Percentiles rank a stretch among this genome's conserved stretches.
Conservation (phyloP, 2,329 filamentous ascomycete genomes). For the Colletotrichum truncatum region DNA sequence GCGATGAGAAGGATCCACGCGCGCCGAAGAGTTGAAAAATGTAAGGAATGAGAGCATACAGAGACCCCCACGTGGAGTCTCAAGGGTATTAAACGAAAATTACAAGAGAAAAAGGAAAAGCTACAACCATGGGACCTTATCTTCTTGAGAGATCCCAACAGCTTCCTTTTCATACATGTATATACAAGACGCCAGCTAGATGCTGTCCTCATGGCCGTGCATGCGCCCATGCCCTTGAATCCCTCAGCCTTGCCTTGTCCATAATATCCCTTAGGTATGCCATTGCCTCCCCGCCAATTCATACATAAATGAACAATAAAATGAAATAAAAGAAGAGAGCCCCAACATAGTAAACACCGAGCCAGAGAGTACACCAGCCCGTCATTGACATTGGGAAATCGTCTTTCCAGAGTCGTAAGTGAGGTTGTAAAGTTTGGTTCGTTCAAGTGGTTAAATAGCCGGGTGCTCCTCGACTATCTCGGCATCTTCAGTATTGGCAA, state of each 20-base stretch:
- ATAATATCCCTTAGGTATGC: constrained; percentile 3
- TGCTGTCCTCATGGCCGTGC: constrained; percentile 30
- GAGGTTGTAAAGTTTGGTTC: not conserved
- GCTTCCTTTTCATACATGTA: constrained; percentile 11
- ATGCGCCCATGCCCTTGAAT: constrained; percentile 29
- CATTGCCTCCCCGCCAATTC: not conserved
- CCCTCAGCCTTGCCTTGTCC: constrained; percentile 24
- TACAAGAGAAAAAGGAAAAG: not conserved
- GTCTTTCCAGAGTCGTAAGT: not conserved
- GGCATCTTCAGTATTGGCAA: constrained; percentile 49
- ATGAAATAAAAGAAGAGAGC: no score
- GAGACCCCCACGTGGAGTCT: not conserved
- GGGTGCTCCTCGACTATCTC: constrained; percentile 48
- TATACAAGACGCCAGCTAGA: constrained; percentile 21
- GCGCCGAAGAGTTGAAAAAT: no score
- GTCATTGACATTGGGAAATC: not conserved
- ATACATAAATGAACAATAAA: constrained; percentile 3
- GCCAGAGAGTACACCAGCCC: not conserved
- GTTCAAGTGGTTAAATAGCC: not conserved
- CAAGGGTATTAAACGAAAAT: constrained; percentile 1
- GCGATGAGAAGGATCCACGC: no score
- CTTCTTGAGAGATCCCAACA: not conserved
- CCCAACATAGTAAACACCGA: not conserved
- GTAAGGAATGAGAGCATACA: not conserved
- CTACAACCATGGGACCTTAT: not conserved